Conservation (phyloP, 208 protist species). For the Leishmania gerbilli region DNA sequence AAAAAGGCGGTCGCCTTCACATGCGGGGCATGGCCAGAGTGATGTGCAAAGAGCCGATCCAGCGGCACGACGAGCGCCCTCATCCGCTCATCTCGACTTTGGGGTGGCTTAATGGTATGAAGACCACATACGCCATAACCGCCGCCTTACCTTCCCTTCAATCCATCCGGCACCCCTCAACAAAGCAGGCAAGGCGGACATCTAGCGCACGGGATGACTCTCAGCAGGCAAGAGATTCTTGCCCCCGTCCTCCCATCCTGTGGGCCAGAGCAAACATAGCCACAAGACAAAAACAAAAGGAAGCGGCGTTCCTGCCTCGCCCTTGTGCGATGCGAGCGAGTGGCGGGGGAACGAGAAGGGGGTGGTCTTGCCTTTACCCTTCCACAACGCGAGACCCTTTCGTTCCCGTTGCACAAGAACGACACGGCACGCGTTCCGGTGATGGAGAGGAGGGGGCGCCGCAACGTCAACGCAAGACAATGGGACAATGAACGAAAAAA, state of each 20-base stretch:
- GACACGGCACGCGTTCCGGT: not conserved
- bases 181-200: not conserved
- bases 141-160: not conserved
- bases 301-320: not conserved
- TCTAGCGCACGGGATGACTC: not conserved
- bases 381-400: not conserved
- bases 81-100: not conserved
- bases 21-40: not conserved
- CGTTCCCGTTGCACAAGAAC: not conserved
- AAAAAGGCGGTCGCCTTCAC: not conserved
- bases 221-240: not conserved
- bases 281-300: not conserved
- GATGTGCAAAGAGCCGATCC: not conserved
- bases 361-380: not conserved
- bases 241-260: not conserved
- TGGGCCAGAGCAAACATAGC: not conserved
- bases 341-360: not conserved
- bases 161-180: not conserved
- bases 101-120: not conserved
- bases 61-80: not conserved
- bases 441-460: too few species aligned
- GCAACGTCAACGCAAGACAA: too few species aligned
- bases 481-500: not conserved
- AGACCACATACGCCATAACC: not conserved
- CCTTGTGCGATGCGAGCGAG: not conserved